Base-by-base conservation (phyloP, 176 grass and related monocot genomes). In the Pontederia crassipes region DNA sequence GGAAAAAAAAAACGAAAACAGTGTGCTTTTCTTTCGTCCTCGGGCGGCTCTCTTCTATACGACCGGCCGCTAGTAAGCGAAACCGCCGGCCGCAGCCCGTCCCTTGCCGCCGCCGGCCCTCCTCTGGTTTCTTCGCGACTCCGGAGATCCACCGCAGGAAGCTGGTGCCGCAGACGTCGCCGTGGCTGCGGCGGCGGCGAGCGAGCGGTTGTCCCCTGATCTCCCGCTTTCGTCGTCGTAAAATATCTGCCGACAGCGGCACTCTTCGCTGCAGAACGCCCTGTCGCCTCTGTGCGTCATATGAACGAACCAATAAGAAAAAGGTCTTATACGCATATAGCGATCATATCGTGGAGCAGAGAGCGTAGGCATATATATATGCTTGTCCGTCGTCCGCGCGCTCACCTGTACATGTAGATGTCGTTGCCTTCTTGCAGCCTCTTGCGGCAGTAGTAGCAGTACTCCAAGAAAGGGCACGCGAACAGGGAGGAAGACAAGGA, bases 381-480 rank as follows among this genome's bases (percentile, higher is more conserved):
- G 48, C 29, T 12, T 20, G 13, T 10, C 17, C 48, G 8, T 15
- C 10, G 8, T 40, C 18, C n/a, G 0, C 11, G n/a, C 1, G 10
- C 52, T 69, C 17, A 75, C 81, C 75, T 79, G 75, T 84, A 84
- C 52, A 84, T 84, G 61, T 79, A 84, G 40, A 84, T 84, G 71
- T 84, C 81, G 2, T 46, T 45, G 46, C 65, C 75, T 48, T 75
- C 24, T 24, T 72, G 69, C 20, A 84, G 81, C 46, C 56, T 64
- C 48, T 28, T 17, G 71, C 4, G 71, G 81, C 81, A 79, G 54
- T 75, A 54, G 71, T 66, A 74, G 71, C 81, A 84, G 48, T 49
- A 45, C 28, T 84, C 71, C 48, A 84, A 55, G 65, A 84, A 83
- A 3, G 75, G 32, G 64, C 58, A 45, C 0, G n/a, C 0, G 17